Base-by-base conservation (phyloP, 805 yeast species). In the Cyberlindnera saturnus region DNA sequence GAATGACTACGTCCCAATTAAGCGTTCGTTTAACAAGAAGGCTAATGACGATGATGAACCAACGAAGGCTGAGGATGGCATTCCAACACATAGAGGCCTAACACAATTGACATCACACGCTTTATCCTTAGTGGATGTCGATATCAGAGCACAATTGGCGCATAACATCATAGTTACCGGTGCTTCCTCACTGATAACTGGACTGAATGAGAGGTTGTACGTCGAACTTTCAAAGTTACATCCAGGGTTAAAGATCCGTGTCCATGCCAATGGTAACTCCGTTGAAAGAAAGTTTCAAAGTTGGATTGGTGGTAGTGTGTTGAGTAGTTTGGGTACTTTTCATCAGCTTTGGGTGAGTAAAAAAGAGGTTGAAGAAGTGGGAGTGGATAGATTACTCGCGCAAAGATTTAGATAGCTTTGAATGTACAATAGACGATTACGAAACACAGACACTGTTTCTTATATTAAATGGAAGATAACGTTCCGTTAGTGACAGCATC, bases 341-440 rank as follows among this genome's bases (percentile, higher is more conserved):
- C 97, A 90, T 62, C 97, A 90, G 63, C 68, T 86, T 66, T 90
- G 96, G 96, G 96, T 90, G 2, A 84, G 90, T 34, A 82, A 80
- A 57, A 78, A 77, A 51, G 97, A 90, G 63, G 86, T 82, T 55
- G 88, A 86, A 48, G 96, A 90, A 62, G 87, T 81, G 20, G 97
- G 97, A 6, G 80, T 81, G 11, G 93, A 86, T 43, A 78, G 88
- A 60, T 71, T 90, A 44, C 73, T 87, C 44, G 77, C 77, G 43
- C 91, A 84, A 62, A 74, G 96, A 65, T 89, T 89, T 64, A 81
- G 96, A 65, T 89, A 62, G 57, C 28, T 23, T 10, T 14, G 34
- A 11, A 32, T 32, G 34, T 16, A 32, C 15, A 32, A 15, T 32
- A 15, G 4, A 16, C 15, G 34, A n/a, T 10, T 9, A 31, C n/a